These are phyloP conservation scores for Clathrus columnatus DNA, from an alignment of 768 basidiomycete genomes.

Conservation along the genomic window DNA sequence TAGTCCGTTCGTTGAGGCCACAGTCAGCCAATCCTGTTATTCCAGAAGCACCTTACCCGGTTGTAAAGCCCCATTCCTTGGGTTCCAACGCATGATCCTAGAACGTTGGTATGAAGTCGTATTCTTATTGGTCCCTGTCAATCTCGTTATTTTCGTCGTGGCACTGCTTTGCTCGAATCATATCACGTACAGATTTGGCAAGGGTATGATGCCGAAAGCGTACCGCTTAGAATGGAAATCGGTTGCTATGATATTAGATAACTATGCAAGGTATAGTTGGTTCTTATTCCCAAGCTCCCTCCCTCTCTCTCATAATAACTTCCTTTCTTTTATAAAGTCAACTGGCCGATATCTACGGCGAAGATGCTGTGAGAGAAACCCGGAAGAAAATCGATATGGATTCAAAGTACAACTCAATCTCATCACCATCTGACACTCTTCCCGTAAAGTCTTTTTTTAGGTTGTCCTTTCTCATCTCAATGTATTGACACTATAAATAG, in stretches of 20 bases:
- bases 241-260: conserved; percentile 81
- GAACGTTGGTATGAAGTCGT: conserved; percentile 55
- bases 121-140: conserved; percentile 61
- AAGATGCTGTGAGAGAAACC: too few species aligned
- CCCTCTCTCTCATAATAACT: too few species aligned
- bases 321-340: too few species aligned
- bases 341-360: too few species aligned
- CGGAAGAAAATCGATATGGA: too few species aligned
- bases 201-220: conserved; percentile 81
- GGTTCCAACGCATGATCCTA: conserved; percentile 48
- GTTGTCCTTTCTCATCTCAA: too few species aligned
- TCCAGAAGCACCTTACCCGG: conserved; percentile 62
- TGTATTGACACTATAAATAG: too few species aligned
- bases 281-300: too few species aligned
- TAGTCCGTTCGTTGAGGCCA: conserved; percentile 72
- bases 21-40: conserved; percentile 68
- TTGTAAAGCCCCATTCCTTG: conserved; percentile 58
- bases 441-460: too few species aligned
- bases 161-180: conserved; percentile 72
- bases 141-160: conserved; percentile 52
- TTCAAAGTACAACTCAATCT: too few species aligned
- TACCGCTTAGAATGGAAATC: conserved; percentile 65
- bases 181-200: conserved; percentile 80
- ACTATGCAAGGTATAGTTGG: conserved; percentile 54
- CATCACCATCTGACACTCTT: too few species aligned